Conservation (phyloP, 352 stramenopile genomes). For the Pythium plurisporium region DNA sequence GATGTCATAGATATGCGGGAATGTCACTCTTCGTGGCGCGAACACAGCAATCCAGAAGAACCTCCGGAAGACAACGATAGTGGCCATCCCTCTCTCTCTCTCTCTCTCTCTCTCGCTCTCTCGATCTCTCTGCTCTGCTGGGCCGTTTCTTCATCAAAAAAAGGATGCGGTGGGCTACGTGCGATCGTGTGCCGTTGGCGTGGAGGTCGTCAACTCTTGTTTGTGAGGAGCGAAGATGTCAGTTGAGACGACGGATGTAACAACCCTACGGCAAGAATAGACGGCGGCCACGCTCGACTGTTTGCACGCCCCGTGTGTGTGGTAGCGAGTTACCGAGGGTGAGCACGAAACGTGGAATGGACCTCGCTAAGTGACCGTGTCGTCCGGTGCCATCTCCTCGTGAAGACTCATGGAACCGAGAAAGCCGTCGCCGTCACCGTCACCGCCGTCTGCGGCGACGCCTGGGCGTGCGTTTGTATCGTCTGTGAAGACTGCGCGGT, state of each 20-base stretch:
- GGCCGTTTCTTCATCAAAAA: no score
- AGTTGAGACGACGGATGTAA: slow-evolving; percentile 11
- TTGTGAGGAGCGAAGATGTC: no score
- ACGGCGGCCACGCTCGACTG: not conserved
- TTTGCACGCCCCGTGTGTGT: not conserved
- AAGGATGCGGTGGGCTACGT: no score
- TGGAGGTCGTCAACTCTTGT: no score
- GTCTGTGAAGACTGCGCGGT: slow-evolving; percentile 5
- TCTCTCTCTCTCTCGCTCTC: no score
- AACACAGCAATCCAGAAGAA: not conserved
- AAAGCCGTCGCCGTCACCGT: slow-evolving; percentile 3
- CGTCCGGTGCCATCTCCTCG: not conserved
- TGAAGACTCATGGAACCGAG: slow-evolving; percentile 13
- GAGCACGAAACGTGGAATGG: not conserved
- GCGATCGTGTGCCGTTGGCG: no score
- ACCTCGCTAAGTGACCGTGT: not conserved
- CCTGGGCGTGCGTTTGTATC: slow-evolving; percentile 6
- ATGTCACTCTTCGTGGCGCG: not conserved
- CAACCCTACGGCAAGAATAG: slow-evolving; percentile 19
- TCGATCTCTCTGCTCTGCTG: no score
- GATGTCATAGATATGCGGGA: not conserved
- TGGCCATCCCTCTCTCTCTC: no score
- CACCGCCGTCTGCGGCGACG: not conserved
- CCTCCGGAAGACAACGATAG: no score
- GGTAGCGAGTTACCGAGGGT: not conserved